Percentiles rank a stretch among this genome's conserved stretches.
phyloP scores from a whole-genome alignment of 108 stramenopile genomes.

The Cyclotella baltica region DNA sequence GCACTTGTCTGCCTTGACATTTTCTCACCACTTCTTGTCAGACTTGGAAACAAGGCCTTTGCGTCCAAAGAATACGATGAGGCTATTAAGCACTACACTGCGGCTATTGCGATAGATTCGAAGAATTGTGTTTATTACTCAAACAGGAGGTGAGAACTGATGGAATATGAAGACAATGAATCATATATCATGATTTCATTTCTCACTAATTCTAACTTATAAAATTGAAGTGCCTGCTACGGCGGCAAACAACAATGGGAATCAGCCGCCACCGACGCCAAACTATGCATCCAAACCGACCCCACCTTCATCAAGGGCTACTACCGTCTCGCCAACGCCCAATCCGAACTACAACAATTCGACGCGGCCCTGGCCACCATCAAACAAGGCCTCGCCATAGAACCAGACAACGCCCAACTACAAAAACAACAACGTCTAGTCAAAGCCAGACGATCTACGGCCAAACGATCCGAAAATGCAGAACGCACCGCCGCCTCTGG shows the following conservation, averaged over 20 bases:
- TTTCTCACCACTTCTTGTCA: conserved; percentile 16
- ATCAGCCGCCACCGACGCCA: conserved; percentile 80
- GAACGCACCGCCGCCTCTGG: conserved; percentile 20
- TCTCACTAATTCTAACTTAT: not conserved
- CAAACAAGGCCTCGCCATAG: conserved; percentile 82
- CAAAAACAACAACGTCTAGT: conserved; percentile 72
- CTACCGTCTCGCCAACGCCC: conserved; percentile 89
- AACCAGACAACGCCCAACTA: conserved; percentile 82
- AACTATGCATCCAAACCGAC: conserved; percentile 89
- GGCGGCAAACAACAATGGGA: conserved; percentile 79
- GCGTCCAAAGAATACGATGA: conserved; percentile 79
- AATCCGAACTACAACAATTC: conserved; percentile 79
- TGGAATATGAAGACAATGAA: not conserved
- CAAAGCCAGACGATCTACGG: conserved; percentile 61
- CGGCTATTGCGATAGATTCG: conserved; percentile 87
- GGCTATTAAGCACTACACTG: conserved; percentile 88
- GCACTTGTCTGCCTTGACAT: not conserved
- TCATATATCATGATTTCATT: not conserved
- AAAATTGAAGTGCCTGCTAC: conserved; percentile 75
- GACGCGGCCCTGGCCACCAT: conserved; percentile 80
- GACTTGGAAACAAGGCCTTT: conserved; percentile 92
- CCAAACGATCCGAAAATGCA: conserved; percentile 46
- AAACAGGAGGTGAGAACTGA: conserved; percentile 75
- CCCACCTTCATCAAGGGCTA: conserved; percentile 93
- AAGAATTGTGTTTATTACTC: conserved; percentile 92